Percentiles rank a stretch among this genome's conserved stretches.
These are phyloP conservation scores for Xylona heveae DNA, from an alignment of 495 filamentous ascomycete genomes.

Conservation along the genomic window DNA sequence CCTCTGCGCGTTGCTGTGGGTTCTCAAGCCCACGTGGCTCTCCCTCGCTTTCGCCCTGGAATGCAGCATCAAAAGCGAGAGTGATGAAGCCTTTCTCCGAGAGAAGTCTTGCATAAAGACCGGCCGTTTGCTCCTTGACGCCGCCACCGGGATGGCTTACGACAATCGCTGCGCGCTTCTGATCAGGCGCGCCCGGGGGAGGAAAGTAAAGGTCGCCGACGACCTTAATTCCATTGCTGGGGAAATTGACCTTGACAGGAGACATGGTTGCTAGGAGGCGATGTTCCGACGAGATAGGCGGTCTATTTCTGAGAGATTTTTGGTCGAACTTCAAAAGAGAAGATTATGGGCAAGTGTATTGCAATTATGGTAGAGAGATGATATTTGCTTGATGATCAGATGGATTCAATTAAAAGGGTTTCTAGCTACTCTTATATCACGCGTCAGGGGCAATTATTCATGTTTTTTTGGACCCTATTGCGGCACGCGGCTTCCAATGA, in stretches of 20 bases:
- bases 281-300: no score
- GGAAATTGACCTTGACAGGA: conserved; percentile 9
- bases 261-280: conserved; percentile 9
- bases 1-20: conserved; percentile 19
- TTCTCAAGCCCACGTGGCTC: conserved; percentile 18
- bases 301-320: no score
- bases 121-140: conserved; percentile 21
- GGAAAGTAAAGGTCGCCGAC: conserved; percentile 10
- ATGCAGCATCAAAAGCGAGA: conserved; percentile 19
- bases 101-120: conserved; percentile 13
- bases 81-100: conserved; percentile 14
- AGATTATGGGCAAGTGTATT: no score
- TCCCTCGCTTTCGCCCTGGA: conserved; percentile 18
- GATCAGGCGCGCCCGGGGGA: conserved; percentile 6
- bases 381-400: no score
- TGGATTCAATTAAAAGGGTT: no score
- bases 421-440: no score
- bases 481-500: no score
- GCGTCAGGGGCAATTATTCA: no score
- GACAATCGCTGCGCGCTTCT: conserved; percentile 14
- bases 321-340: no score
- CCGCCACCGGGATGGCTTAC: conserved; percentile 16
- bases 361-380: no score
- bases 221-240: conserved; percentile 5
- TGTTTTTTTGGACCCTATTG: no score